These are phyloP conservation scores for Cladophialophora bantiana DNA, from an alignment of 2,329 filamentous ascomycete species.

Conservation along the genomic window DNA sequence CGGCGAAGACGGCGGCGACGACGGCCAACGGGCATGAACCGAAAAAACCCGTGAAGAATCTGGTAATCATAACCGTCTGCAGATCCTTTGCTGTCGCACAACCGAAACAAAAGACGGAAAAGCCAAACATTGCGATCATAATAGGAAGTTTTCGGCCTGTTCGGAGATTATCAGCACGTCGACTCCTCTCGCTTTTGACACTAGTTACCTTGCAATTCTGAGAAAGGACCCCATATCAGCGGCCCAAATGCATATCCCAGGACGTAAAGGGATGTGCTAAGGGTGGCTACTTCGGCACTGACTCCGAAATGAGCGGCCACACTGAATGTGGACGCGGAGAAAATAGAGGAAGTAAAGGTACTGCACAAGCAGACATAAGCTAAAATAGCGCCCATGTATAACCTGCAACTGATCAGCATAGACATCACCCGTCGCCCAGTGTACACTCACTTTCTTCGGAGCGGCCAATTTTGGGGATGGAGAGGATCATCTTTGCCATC, in stretches of 20 bases:
- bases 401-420: slow-evolving; percentile 16
- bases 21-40: slow-evolving; percentile 61
- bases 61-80: slow-evolving; percentile 60
- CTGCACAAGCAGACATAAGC: slow-evolving; percentile 51
- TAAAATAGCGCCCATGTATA: slow-evolving; percentile 38
- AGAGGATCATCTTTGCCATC: slow-evolving; percentile 82
- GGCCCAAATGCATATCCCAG: slow-evolving; percentile 59
- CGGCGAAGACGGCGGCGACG: slow-evolving; percentile 63
- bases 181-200: neutral
- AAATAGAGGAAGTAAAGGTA: slow-evolving; percentile 66
- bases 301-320: slow-evolving; percentile 68
- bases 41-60: slow-evolving; percentile 62
- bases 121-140: slow-evolving; percentile 58
- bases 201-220: slow-evolving; percentile 53
- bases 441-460: slow-evolving; percentile 68
- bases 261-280: slow-evolving; percentile 53
- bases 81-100: slow-evolving; percentile 60
- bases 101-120: slow-evolving; percentile 58
- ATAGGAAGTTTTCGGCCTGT: slow-evolving; percentile 55
- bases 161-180: neutral
- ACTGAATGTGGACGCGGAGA: slow-evolving; percentile 68
- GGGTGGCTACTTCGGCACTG: slow-evolving; percentile 49
- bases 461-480: slow-evolving; percentile 86
- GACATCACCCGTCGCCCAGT: neutral
- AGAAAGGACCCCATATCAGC: slow-evolving; percentile 60